These are phyloP conservation scores for Chytriomyces sp. DNA, from an alignment of 192 early-diverging fungal genomes.

Conservation along the genomic window DNA sequence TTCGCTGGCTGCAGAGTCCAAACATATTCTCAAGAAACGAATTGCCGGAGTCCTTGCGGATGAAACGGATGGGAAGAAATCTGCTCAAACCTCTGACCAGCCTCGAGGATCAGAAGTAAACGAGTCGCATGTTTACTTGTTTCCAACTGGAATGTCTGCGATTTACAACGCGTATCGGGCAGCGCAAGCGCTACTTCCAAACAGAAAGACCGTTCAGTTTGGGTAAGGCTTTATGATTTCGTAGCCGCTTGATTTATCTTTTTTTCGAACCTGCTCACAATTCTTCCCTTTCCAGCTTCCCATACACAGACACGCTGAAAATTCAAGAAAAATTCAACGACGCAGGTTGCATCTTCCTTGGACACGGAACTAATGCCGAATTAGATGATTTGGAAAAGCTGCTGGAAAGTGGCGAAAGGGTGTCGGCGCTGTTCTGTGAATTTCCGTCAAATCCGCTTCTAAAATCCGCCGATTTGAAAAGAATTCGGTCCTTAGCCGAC, in stretches of 20 bases:
- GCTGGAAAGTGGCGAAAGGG: constrained; percentile 61
- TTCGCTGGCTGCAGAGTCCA: constrained; percentile 72
- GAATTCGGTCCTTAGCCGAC: constrained; percentile 77
- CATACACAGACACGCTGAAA: constrained; percentile 96
- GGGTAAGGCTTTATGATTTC: constrained; percentile 58
- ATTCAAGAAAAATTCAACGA: constrained; percentile 91
- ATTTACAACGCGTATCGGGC: constrained; percentile 86
- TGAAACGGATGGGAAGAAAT: neutral
- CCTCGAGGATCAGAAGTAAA: constrained; percentile 45
- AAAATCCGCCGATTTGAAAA: constrained; percentile 77
- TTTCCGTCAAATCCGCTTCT: constrained; percentile 94
- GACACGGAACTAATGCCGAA: constrained; percentile 77
- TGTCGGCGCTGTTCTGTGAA: constrained; percentile 88
- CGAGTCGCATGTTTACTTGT: constrained; percentile 85
- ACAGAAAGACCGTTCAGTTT: constrained; percentile 84
- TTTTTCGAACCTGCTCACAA: constrained; percentile 4
- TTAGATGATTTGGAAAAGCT: constrained; percentile 74
- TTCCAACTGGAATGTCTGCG: constrained; percentile 90
- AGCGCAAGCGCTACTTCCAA: constrained; percentile 46
- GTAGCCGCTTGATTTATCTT: neutral
- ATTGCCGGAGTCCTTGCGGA: constrained; percentile 80
- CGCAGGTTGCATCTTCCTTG: constrained; percentile 84
- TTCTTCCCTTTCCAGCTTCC: constrained; percentile 64
- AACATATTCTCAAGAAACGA: constrained; percentile 73
- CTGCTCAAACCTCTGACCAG: neutral